Evolutionary conservation across 2,329 filamentous ascomycete genomes (phyloP), one percentile per base, ranked within the genome.

Genomic region (Trichothecium roseum): DNA sequence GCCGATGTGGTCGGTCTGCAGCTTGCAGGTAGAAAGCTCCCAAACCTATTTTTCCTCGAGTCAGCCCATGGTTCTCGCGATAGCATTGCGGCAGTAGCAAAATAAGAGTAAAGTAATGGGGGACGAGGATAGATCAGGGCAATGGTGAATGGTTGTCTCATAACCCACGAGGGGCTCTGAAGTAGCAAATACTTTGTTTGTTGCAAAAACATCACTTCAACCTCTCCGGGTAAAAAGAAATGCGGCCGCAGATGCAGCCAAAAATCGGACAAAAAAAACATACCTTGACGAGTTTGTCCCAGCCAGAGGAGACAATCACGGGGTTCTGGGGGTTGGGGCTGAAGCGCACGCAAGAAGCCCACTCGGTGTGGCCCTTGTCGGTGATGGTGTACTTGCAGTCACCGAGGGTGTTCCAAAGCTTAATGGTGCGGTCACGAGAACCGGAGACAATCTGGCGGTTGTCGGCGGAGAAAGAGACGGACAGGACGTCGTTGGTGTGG

Each of bases 361-460:
- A 98, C 71, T 98, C 91, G 69, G 86, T 86, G 79, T 98, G 91
- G 64, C 91, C 91, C 84, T 98, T 98, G 66, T 98, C 91, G 70
- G 86, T 94, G 77, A 98, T 96, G 74, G 89, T 98, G 82, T 81
- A 98, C 79, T 98, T 98, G 88, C 91, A 98, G 81, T 98, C 91
- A 71, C 91, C 91, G 51, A 98, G 86, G 56, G 91, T 98, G 79
- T 98, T 98, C 91, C 91, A 98, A 59, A 98, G 82, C 85, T 96
- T 98, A 79, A 98, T 96, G 61, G 84, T 86, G 66, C 87, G 83
- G 77, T 98, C 91, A 66, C 91, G 88, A 49, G 91, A 96, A 52
- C 88, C 91, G 51, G 91, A 96, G 58, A 96, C 91, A 69, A 98
- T 96, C 78, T 96, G 91, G 64, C 91, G 84, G 84, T 96, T 96